Percentiles rank a stretch among this genome's conserved stretches.
These are phyloP conservation scores for Diaporthe vaccinii DNA, from an alignment of 2,329 filamentous ascomycete species.

Conservation along the genomic window DNA sequence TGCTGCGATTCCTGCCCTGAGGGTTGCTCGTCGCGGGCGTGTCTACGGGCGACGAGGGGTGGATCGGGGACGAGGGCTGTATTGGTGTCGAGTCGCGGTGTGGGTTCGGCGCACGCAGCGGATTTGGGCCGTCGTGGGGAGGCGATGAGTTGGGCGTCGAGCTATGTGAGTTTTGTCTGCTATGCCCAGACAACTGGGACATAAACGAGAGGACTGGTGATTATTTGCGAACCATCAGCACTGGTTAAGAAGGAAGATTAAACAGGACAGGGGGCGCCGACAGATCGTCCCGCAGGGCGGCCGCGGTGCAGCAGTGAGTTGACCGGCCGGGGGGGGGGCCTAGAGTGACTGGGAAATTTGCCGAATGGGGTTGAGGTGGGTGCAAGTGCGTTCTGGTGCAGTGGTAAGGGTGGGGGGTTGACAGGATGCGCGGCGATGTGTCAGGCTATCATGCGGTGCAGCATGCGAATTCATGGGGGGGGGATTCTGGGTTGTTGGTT, in stretches of 20 bases:
- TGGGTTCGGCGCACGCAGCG: conserved; percentile 35
- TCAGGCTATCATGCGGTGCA: conserved; percentile 35
- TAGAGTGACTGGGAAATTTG: conserved; percentile 35
- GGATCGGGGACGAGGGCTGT: conserved; percentile 47
- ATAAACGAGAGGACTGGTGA: conserved; percentile 86
- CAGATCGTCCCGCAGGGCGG: conserved; percentile 22
- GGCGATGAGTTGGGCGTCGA: conserved; percentile 61
- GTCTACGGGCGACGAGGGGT: conserved; percentile 56
- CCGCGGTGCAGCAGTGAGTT: conserved; percentile 35
- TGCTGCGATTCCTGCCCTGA: conserved; percentile 60
- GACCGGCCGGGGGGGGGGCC: conserved; percentile 19
- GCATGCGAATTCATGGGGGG: conserved; percentile 19
- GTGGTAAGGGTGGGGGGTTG: neutral
- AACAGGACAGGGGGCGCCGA: conserved; percentile 32
- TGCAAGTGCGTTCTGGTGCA: conserved; percentile 18
- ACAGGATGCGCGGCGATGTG: conserved; percentile 31
- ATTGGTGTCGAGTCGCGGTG: conserved; percentile 46
- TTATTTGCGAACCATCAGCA: conserved; percentile 40
- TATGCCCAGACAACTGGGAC: conserved; percentile 77
- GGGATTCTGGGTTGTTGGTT: conserved; percentile 34
- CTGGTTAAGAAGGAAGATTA: conserved; percentile 35
- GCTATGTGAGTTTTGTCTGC: conserved; percentile 54
- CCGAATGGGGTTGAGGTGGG: conserved; percentile 22
- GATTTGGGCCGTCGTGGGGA: conserved; percentile 50
- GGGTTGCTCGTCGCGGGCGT: conserved; percentile 59